A percentile compares a stretch with the other conserved stretches of the same genome.
Conservation (phyloP, 305 asterid species). For the Fraxinus latifolia region DNA sequence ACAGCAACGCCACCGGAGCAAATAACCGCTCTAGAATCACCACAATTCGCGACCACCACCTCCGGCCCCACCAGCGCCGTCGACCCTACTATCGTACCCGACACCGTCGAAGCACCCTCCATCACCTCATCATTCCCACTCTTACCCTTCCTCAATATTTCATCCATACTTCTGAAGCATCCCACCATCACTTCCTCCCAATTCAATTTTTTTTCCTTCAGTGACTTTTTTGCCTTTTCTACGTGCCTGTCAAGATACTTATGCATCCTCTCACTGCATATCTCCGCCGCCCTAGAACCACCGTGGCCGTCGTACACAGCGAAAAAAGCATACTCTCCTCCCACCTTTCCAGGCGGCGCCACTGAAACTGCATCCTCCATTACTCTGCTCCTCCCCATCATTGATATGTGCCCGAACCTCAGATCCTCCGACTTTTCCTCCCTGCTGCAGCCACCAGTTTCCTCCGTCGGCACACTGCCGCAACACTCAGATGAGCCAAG, state of each 20-base stretch:
- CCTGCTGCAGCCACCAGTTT: background rate
- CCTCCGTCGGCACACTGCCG: background rate
- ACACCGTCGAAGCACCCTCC: background rate
- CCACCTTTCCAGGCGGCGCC: slow-evolving; percentile 24
- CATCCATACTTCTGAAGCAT: slow-evolving; percentile 44
- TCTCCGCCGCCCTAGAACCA: slow-evolving; percentile 39
- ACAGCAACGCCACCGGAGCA: slow-evolving; percentile 36
- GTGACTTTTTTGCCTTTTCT: background rate
- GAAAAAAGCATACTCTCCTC: slow-evolving; percentile 38
- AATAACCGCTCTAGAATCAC: slow-evolving; percentile 64
- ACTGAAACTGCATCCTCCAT: slow-evolving; percentile 55
- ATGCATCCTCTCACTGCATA: slow-evolving; percentile 46
- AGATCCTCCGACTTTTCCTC: background rate
- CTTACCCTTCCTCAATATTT: slow-evolving; percentile 21
- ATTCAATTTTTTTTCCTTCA: background rate
- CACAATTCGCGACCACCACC: slow-evolving; percentile 60
- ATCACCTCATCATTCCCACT: background rate
- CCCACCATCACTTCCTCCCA: slow-evolving; percentile 45
- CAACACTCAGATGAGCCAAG: background rate
- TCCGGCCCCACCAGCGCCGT: slow-evolving; percentile 48
- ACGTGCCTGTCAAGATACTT: slow-evolving; percentile 31
- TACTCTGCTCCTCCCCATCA: slow-evolving; percentile 56
- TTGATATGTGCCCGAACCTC: slow-evolving; percentile 36
- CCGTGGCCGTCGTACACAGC: slow-evolving; percentile 62
- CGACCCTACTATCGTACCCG: slow-evolving; percentile 31